Evolutionary conservation across 306 rosid species (phyloP).

Genomic region (Trifolium pratense): DNA sequence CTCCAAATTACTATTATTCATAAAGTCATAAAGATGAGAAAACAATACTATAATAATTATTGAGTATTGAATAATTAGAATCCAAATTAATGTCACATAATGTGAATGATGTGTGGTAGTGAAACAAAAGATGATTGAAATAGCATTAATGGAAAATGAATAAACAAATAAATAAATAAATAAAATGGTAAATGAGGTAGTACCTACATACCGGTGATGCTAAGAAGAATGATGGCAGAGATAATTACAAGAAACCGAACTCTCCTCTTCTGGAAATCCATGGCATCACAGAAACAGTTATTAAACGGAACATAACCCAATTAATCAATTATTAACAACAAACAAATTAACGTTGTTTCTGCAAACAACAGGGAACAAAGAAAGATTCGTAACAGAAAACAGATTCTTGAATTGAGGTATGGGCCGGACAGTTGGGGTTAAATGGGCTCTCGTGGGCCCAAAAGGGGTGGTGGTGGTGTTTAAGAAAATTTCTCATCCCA

Average conservation of each 20-base stretch:
- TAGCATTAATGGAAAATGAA: too few relatives aligned
- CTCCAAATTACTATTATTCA: constrained; percentile 15
- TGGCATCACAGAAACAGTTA: constrained; percentile 48
- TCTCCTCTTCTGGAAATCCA: constrained; percentile 72
- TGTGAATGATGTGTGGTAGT: too few relatives aligned
- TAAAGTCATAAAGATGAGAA: not conserved
- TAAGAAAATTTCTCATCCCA: too few relatives aligned
- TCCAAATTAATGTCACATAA: too few relatives aligned
- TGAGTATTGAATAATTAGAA: not conserved
- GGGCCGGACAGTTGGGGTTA: too few relatives aligned
- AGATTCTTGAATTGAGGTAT: constrained; percentile 8
- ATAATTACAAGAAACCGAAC: constrained; percentile 52
- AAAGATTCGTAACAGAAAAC: constrained; percentile 41
- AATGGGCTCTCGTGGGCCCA: too few relatives aligned
- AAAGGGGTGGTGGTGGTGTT: too few relatives aligned
- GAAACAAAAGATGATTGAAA: too few relatives aligned
- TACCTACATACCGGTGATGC: constrained; percentile 75
- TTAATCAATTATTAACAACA: not conserved
- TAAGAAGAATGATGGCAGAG: constrained; percentile 62
- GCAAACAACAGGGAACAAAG: too few relatives aligned
- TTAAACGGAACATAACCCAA: constrained; percentile 36
- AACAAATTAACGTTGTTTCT: constrained; percentile 25
- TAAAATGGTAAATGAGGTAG: too few relatives aligned
- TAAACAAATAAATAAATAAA: too few relatives aligned
- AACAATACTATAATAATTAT: not conserved